phyloP scores from a whole-genome alignment of 1,284 basidiomycete species.

The Cryptococcus maquisensis region DNA sequence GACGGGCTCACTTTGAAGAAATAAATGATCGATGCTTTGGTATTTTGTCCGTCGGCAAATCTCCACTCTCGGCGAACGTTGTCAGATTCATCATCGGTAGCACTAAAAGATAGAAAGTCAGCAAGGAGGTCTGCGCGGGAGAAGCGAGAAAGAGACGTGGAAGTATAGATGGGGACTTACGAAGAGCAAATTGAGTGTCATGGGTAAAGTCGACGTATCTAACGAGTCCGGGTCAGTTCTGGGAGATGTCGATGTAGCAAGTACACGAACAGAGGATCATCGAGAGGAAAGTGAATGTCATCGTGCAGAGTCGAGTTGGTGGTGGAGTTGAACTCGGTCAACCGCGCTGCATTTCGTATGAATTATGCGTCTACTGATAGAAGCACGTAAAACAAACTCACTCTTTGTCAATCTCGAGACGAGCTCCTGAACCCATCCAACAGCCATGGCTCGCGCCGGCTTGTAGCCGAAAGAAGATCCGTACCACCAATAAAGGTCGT shows the following conservation, averaged over 20 bases:
- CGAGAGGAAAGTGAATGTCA: conserved; percentile 59
- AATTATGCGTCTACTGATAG: not conserved
- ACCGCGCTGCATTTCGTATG: conserved; percentile 43
- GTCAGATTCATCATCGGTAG: conserved; percentile 62
- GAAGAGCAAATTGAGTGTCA: conserved; percentile 44
- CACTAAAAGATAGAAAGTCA: conserved; percentile 43
- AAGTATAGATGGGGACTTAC: conserved; percentile 20
- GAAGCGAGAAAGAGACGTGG: not conserved
- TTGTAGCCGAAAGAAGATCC: conserved; percentile 45
- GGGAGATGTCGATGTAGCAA: not conserved
- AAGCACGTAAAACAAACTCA: conserved; percentile 5
- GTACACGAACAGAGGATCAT: conserved; percentile 54
- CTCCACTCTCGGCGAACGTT: conserved; percentile 62
- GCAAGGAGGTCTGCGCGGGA: not conserved
- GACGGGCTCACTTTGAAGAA: conserved; percentile 36
- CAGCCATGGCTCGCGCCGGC: conserved; percentile 45
- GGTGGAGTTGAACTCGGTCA: conserved; percentile 55
- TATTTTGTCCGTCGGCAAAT: conserved; percentile 69
- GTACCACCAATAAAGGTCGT: conserved; percentile 51
- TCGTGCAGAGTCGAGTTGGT: conserved; percentile 59
- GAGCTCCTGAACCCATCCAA: conserved; percentile 51
- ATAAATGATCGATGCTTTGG: conserved; percentile 53
- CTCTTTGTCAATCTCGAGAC: conserved; percentile 46
- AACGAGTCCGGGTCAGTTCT: not conserved
- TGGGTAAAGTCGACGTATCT: conserved; percentile 47